Evolutionary conservation across 257 asterid species (phyloP), one percentile per base, ranked within the genome.

Genomic region (Petunia axillaris): DNA sequence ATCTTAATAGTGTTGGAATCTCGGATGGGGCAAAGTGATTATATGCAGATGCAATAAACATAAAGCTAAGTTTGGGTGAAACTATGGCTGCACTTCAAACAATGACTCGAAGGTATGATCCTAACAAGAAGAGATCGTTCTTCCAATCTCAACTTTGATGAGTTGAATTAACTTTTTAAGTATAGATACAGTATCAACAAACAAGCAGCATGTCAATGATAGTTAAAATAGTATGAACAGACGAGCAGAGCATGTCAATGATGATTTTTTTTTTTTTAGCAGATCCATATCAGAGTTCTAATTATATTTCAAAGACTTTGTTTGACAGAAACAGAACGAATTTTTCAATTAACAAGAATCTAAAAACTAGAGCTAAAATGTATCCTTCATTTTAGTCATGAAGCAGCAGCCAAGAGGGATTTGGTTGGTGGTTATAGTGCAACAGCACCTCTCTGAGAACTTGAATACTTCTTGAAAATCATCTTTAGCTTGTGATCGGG

Each of bases 401-500:
- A 43, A 5, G 67, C 57, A 4, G 67, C 44, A 3, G 83, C 77
- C 90, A 89, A 66, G 6, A 91, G 94, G 52, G 88, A 79, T 10
- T 85, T 79, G 44, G 94, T 90, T 5, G 98, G 97, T 9, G 92
- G 84, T 7, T 86, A 39, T 16, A 88, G 55, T 11, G 92, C 97
- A n/a, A 94, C 97, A 5, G 86, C 89, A 5, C 87, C 94, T 70
- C 90, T 63, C 64, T 92, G 91, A 2, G 85, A 55, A 57, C 55
- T 85, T 0, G 85, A 85, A 80, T 94, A 94, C 15, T 94, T 94
- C 54, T 79, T 84, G 79, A 83, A 85, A 9, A 90, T 86, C 84
- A 89, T 95, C 81, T 25, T 25, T 25, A 25, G 25, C 25, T 25
- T 25, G 25, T 25, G 25, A 25, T 25, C 25, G 25, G 25, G 86